Base-by-base conservation (phyloP, 129 eudicot genomes). In the Tagetes patula region DNA sequence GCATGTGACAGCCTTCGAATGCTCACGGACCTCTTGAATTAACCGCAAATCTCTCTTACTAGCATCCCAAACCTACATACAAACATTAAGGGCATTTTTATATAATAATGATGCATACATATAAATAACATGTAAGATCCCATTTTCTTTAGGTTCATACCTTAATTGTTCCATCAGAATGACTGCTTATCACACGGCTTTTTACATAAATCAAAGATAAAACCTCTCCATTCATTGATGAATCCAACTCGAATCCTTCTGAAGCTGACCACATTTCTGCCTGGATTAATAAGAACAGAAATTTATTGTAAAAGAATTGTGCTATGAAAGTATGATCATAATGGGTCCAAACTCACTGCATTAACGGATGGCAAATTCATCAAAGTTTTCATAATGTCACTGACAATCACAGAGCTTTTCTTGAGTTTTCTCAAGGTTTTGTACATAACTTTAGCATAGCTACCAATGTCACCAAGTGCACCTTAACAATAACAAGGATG, bases 131-230 rank as follows among this genome's bases (percentile, higher is more conserved):
- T n/a, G 12, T 5, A 39, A 20, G 6, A 14, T 60, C 11, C 11
- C 6, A 11, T 12, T 42, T 2, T 71, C 8, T 47, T 62, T 47
- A 27, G 33, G 72, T 73, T 30, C 83, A 65, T 54, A 89, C 96
- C 86, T 89, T 89, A 63, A 89, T 80, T 40, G 96, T 86, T 79
- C 96, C 96, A 87, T 89, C 96, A 42, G 89, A 80, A 77, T 89
- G 92, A 73, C 96, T 83, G 72, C 92, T 89, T 78, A 89, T 86
- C 45, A 84, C 45, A 7, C 92, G 87, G 1, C 83, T 84, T 79
- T 81, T 86, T 3, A 82, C n/a, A 59, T 80, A 77, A 72, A 86
- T 13, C 85, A 89, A 66, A 31, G 86, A 80, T 58, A 86, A 73
- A 69, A 86, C 87, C 78, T 89, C 96, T 3, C 96, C 96, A 8